These are phyloP conservation scores for Boletus smithii DNA, from an alignment of 1,284 basidiomycete genomes.

Conservation along the genomic window DNA sequence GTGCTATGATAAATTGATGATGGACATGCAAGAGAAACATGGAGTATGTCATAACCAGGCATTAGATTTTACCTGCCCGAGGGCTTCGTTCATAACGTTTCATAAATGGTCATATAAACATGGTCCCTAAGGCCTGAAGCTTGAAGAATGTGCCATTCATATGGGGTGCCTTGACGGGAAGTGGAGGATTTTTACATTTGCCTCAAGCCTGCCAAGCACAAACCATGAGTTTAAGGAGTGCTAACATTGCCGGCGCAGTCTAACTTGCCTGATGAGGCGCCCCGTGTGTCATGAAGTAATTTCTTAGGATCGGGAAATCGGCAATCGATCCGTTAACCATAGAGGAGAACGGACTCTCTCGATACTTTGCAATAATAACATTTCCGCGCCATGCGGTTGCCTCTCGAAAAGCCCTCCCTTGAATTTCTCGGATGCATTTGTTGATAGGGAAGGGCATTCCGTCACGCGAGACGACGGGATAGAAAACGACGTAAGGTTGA, in stretches of 20 bases:
- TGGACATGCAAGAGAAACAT: conserved; percentile 28
- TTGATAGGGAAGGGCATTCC: conserved; percentile 78
- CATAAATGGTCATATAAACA: conserved; percentile 33
- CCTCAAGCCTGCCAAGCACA: conserved; percentile 32
- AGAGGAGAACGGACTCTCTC: conserved; percentile 60
- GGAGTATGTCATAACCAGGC: conserved; percentile 16
- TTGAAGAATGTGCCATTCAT: conserved; percentile 1
- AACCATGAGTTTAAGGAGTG: conserved; percentile 28
- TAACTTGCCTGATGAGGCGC: conserved; percentile 42
- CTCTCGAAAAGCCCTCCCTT: conserved; percentile 57
- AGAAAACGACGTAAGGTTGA: conserved; percentile 76
- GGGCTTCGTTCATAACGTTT: conserved; percentile 14
- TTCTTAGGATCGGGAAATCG: conserved; percentile 75
- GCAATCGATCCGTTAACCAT: conserved; percentile 74
- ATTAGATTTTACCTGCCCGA: conserved; percentile 1
- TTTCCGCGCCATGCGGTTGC: conserved; percentile 72
- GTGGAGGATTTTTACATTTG: conserved; percentile 16
- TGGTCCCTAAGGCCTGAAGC: conserved; percentile 20
- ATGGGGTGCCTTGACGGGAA: background rate
- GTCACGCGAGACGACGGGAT: conserved; percentile 67
- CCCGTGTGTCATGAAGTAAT: conserved; percentile 65
- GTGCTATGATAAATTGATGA: conserved; percentile 22
- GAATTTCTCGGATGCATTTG: conserved; percentile 68
- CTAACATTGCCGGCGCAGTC: conserved; percentile 18
- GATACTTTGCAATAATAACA: conserved; percentile 71